Evolutionary conservation across 2,329 filamentous ascomycete species (phyloP), one percentile per base, ranked within the genome.

Genomic region (Arthrinium puccinioides): DNA sequence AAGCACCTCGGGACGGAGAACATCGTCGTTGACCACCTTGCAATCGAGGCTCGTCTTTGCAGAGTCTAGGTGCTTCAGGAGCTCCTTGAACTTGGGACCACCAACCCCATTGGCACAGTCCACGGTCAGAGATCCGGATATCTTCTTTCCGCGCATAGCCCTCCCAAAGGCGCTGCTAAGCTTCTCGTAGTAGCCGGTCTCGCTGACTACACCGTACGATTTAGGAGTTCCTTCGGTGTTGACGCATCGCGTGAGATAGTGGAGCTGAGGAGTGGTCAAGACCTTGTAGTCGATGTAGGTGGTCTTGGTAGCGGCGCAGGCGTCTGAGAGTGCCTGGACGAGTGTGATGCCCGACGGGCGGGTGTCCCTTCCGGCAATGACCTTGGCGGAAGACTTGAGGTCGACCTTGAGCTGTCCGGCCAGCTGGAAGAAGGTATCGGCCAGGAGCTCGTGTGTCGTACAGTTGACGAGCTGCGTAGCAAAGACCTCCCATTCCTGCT

Each of bases 81-180:
- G 72, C 60, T 95, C 87, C 44, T 72, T 70, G 49, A 98, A 68
- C 67, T 96, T 95, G 27, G 90, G 89, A 4, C 87, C 92, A 50
- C 92, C 92, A 41, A 98, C 88, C 52, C 92, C 92, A 55, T 98
- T 98, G 53, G 92, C 92, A 60, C 90, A 95, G 62, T 98, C 92
- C 11, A 98, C 87, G 6, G 80, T 86, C 45, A 98, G 68, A 39
- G 74, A 63, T 6, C 88, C 88, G 36, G 76, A 69, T 28, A 87
- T 70, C 60, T 82, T 89, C 51, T 79, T 80, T 45, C 84, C 79
- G 49, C 80, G 79, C 63, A 96, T 82, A 38, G 90, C 85, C 44
- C 78, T 79, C 57, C 84, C 83, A 65, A 96, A 96, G 16, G 92
- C 89, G 41, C 78, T 73, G 27, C 79, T 76, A 37, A 96, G 76